Percentiles rank a stretch among this genome's conserved stretches.
Evolutionary conservation across 495 filamentous ascomycete species (phyloP).

Genomic region (Rhypophila decipiens): DNA sequence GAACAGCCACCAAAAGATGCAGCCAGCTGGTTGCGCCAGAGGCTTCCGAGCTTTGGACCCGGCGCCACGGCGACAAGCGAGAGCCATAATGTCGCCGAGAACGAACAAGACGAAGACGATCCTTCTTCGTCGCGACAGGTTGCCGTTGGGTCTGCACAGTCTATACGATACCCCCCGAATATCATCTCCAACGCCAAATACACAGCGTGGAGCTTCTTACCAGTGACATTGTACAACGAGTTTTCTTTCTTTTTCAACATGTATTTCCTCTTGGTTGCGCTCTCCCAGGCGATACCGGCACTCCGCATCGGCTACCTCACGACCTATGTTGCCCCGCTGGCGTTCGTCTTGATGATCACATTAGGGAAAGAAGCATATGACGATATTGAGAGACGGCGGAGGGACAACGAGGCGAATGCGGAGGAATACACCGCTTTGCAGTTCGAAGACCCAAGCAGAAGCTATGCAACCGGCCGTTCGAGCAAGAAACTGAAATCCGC

Average conservation of each 20-base stretch:
- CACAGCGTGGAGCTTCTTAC: conserved; percentile 91
- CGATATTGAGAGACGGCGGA: conserved; percentile 75
- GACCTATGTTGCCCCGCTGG: conserved; percentile 88
- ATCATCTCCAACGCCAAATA: conserved; percentile 96
- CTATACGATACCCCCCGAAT: conserved; percentile 68
- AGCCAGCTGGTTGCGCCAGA: conserved; percentile 32
- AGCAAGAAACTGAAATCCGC: conserved; percentile 31
- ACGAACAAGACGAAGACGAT: conserved; percentile 44
- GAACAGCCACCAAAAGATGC: conserved; percentile 29
- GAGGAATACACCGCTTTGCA: conserved; percentile 78
- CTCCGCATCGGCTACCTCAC: conserved; percentile 90
- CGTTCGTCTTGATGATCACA: conserved; percentile 85
- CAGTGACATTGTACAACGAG: conserved; percentile 91
- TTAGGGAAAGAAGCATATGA: conserved; percentile 94
- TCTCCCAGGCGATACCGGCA: conserved; percentile 85
- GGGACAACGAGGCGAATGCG: conserved; percentile 91
- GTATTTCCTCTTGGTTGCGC: conserved; percentile 91
- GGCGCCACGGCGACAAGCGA: conserved; percentile 17
- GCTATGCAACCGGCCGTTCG: conserved; percentile 19
- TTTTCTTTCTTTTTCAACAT: conserved; percentile 99
- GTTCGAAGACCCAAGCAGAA: conserved; percentile 47
- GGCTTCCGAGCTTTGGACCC: conserved; percentile 50
- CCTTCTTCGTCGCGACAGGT: conserved; percentile 46
- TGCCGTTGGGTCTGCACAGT: conserved; percentile 43
- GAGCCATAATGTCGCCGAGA: conserved; percentile 28